phyloP scores from a whole-genome alignment of 805 yeast genomes.

The Spathaspora sp. region DNA sequence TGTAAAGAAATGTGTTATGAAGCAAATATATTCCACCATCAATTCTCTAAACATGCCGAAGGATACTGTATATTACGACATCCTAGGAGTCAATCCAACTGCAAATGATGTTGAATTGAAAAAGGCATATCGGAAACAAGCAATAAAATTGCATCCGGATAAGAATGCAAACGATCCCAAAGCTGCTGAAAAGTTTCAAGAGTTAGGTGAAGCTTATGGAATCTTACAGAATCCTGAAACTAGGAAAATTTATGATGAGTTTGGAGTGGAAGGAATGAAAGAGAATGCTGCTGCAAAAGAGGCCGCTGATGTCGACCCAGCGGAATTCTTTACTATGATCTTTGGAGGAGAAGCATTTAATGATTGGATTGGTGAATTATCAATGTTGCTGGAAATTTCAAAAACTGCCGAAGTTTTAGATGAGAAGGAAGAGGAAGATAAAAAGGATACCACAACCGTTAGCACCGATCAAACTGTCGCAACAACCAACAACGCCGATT shows the following conservation, averaged over 20 bases:
- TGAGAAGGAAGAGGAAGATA: slow-evolving; percentile 34
- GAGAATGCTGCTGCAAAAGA: slow-evolving; percentile 59
- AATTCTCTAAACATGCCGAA: slow-evolving; percentile 56
- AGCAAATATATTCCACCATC: background rate
- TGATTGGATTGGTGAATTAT: slow-evolving; percentile 80
- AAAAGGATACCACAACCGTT: background rate
- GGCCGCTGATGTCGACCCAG: slow-evolving; percentile 70
- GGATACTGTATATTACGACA: slow-evolving; percentile 85
- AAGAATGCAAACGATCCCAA: slow-evolving; percentile 92
- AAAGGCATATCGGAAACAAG: slow-evolving; percentile 88
- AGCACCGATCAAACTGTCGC: slow-evolving; percentile 1
- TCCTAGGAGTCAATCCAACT: slow-evolving; percentile 59
- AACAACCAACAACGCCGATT: slow-evolving; percentile 2
- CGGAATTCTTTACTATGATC: slow-evolving; percentile 76
- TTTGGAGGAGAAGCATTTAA: slow-evolving; percentile 81
- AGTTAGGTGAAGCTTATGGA: slow-evolving; percentile 62
- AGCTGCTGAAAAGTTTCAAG: slow-evolving; percentile 86
- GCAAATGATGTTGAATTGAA: slow-evolving; percentile 84
- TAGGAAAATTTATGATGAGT: slow-evolving; percentile 74
- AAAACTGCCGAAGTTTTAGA: slow-evolving; percentile 50
- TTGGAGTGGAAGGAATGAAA: slow-evolving; percentile 61
- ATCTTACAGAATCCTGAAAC: slow-evolving; percentile 71
- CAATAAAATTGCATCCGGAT: slow-evolving; percentile 90
- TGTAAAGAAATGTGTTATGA: too few relatives aligned
- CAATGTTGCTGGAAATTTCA: slow-evolving; percentile 71